A percentile compares a stretch with the other conserved stretches of the same genome.
Evolutionary conservation across 2,329 filamentous ascomycete species (phyloP).

Genomic region (Penicillium sp.): DNA sequence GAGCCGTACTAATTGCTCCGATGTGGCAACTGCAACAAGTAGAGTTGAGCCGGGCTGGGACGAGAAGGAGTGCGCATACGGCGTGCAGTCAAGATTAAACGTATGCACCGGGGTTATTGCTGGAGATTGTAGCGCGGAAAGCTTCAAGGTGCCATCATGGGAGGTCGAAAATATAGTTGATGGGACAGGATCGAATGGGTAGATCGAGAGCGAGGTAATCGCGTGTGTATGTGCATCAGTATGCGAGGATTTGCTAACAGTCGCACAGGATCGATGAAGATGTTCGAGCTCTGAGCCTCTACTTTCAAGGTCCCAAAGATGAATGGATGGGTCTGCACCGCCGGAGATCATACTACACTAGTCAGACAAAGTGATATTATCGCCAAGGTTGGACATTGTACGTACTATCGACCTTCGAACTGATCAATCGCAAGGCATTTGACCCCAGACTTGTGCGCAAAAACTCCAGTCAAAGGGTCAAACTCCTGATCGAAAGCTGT

Average conservation of each 20-base stretch:
- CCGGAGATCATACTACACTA: conserved; percentile 70
- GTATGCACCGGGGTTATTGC: conserved; percentile 45
- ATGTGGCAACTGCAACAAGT: conserved; percentile 83
- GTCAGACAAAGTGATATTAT: conserved; percentile 11
- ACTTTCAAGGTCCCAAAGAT: conserved; percentile 80
- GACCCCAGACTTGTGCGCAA: conserved; percentile 73
- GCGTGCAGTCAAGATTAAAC: conserved; percentile 47
- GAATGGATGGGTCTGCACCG: conserved; percentile 79
- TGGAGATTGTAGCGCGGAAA: conserved; percentile 41
- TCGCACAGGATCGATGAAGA: conserved; percentile 53
- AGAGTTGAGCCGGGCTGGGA: conserved; percentile 63
- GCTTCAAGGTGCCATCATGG: conserved; percentile 46
- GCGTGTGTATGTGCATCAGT: conserved; percentile 44
- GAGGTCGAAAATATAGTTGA: conserved; percentile 47
- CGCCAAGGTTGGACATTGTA: background rate
- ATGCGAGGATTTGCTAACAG: conserved; percentile 38
- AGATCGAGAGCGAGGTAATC: conserved; percentile 48
- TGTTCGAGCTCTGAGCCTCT: conserved; percentile 50
- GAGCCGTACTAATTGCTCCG: conserved; percentile 78
- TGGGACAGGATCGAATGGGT: conserved; percentile 48
- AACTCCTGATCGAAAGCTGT: conserved; percentile 13
- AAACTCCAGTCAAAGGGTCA: conserved; percentile 29
- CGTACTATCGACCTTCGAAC: conserved; percentile 72
- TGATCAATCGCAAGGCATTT: conserved; percentile 77
- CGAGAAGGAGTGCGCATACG: conserved; percentile 69